Conservation (phyloP, 345 rosid genomes). For the Rhodamnia argentea region DNA sequence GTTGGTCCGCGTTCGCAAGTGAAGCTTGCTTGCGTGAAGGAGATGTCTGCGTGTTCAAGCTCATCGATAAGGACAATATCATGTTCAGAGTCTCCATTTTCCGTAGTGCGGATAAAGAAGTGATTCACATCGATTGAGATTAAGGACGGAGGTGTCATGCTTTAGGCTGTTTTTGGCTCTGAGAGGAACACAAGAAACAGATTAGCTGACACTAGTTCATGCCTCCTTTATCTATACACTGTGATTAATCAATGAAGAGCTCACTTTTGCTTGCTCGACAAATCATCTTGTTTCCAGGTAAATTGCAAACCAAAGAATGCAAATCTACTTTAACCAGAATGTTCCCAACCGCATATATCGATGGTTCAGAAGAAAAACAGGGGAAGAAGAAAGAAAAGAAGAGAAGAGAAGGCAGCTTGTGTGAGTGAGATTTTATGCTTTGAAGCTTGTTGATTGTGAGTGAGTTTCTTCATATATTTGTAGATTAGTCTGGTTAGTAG, state of each 20-base stretch:
- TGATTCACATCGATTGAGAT: neutral
- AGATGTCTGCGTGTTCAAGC: neutral
- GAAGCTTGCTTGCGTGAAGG: neutral
- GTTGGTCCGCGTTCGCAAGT: neutral
- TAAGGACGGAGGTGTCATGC: neutral
- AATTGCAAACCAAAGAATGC: neutral
- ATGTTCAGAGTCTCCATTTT: neutral
- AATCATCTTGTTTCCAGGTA: neutral
- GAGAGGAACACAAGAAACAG: neutral
- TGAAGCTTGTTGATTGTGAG: too few species aligned
- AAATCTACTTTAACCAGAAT: neutral
- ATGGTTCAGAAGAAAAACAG: neutral
- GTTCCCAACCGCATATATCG: neutral
- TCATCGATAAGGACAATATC: neutral
- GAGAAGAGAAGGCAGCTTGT: neutral
- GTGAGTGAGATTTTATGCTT: neutral
- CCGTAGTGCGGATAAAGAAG: neutral
- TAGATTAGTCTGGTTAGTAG: too few species aligned
- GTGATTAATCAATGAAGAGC: neutral
- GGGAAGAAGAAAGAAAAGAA: neutral
- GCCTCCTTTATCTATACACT: neutral
- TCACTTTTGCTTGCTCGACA: neutral
- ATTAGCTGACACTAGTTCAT: neutral
- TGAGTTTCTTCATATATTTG: too few species aligned
- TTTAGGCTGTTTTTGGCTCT: neutral